Evolutionary conservation across 768 basidiomycete species (phyloP).

Genomic region (Pleurotus eryngii): DNA sequence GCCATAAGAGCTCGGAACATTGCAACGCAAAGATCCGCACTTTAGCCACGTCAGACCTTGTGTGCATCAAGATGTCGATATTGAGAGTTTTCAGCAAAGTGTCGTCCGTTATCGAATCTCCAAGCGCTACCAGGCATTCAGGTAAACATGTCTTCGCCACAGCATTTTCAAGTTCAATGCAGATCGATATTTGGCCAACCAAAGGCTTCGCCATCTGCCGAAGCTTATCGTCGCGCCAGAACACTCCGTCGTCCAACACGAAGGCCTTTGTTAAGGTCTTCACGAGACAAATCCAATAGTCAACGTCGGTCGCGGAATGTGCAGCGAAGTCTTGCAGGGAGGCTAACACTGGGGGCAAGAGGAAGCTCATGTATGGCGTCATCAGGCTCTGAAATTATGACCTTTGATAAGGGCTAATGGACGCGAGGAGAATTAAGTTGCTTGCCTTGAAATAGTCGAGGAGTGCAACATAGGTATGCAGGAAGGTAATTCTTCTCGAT

Average conservation of each 20-base stretch:
- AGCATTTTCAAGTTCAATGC: constrained; percentile 31
- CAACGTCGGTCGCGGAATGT: constrained; percentile 27
- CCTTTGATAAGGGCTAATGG: neutral
- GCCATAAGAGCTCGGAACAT: constrained; percentile 76
- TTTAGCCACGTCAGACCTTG: constrained; percentile 74
- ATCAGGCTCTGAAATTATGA: constrained; percentile 60
- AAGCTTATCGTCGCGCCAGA: constrained; percentile 87
- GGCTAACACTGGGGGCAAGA: constrained; percentile 65
- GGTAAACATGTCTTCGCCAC: constrained; percentile 40
- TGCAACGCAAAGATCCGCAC: constrained; percentile 69
- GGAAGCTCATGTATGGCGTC: constrained; percentile 85
- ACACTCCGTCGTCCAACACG: constrained; percentile 82
- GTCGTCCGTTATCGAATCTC: constrained; percentile 52
- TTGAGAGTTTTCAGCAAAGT: constrained; percentile 78
- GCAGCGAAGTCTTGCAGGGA: constrained; percentile 50
- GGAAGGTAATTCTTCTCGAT: constrained; percentile 67
- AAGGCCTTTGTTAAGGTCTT: constrained; percentile 66
- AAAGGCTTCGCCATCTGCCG: constrained; percentile 57
- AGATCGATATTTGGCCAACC: constrained; percentile 62
- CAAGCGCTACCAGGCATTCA: constrained; percentile 53
- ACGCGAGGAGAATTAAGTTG: neutral
- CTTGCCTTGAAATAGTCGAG: constrained; percentile 87
- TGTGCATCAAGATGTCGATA: constrained; percentile 81
- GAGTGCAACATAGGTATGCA: constrained; percentile 67
- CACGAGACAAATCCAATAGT: constrained; percentile 65